These are phyloP conservation scores for Fusarium sarcochroum DNA, from an alignment of 2,329 filamentous ascomycete species.

Conservation along the genomic window DNA sequence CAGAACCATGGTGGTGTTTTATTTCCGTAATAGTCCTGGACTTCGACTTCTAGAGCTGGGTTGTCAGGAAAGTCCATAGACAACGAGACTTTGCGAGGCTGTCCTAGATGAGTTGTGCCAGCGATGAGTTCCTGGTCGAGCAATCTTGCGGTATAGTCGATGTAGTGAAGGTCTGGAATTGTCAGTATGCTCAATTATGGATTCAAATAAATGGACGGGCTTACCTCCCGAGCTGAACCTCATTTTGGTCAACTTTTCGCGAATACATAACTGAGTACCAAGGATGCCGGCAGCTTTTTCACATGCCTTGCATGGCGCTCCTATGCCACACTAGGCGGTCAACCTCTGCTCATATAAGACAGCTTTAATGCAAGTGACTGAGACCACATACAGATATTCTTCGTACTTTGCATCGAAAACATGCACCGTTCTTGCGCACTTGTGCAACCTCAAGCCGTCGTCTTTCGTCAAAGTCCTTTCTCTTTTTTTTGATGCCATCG, in stretches of 20 bases:
- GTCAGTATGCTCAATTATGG: neutral
- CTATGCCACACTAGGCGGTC: slow-evolving; percentile 45
- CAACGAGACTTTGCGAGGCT: slow-evolving; percentile 44
- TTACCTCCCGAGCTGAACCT: slow-evolving; percentile 48
- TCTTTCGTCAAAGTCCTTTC: slow-evolving; percentile 47
- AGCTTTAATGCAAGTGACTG: neutral
- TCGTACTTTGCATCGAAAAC: slow-evolving; percentile 48
- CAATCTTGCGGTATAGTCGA: slow-evolving; percentile 48
- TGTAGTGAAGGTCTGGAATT: slow-evolving; percentile 47
- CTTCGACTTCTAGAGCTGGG: slow-evolving; percentile 42
- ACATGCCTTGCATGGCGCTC: slow-evolving; percentile 46
- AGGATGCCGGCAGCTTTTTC: slow-evolving; percentile 46
- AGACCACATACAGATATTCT: slow-evolving; percentile 46
- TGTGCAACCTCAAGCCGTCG: slow-evolving; percentile 47
- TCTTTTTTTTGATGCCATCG: slow-evolving; percentile 47
- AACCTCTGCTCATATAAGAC: slow-evolving; percentile 9
- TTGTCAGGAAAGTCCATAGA: slow-evolving; percentile 49
- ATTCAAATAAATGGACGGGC: neutral
- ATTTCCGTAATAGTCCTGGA: slow-evolving; percentile 47
- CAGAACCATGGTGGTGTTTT: slow-evolving; percentile 46
- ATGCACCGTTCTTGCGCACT: slow-evolving; percentile 48
- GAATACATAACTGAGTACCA: slow-evolving; percentile 45
- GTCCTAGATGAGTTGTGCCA: slow-evolving; percentile 49
- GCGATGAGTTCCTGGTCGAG: slow-evolving; percentile 48
- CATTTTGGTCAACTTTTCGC: slow-evolving; percentile 49